A percentile compares a stretch with the other conserved stretches of the same genome.
Conservation (phyloP, 2,329 filamentous ascomycete genomes). For the Trichoderma pleuroti region DNA sequence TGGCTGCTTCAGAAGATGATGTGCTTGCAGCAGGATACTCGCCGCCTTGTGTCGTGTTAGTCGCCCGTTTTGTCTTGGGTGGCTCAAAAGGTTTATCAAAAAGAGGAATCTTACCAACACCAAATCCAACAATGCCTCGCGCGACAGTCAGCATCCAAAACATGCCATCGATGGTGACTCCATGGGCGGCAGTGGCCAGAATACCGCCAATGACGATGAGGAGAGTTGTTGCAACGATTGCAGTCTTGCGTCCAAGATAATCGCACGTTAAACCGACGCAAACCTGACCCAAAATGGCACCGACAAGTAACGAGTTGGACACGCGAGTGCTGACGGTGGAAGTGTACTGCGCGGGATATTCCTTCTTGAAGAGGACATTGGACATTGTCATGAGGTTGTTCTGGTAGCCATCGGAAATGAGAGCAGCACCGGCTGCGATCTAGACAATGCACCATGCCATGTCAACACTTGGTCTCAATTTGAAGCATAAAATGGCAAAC, state of each 20-base stretch:
- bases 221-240: constrained; percentile 44
- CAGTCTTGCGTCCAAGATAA: constrained; percentile 46
- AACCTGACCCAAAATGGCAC: constrained; percentile 42
- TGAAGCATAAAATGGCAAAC: neutral
- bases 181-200: constrained; percentile 44
- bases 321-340: constrained; percentile 38
- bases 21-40: constrained; percentile 48
- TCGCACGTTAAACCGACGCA: constrained; percentile 44
- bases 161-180: constrained; percentile 45
- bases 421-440: constrained; percentile 33
- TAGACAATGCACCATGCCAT: neutral
- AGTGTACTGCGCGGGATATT: constrained; percentile 36
- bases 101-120: constrained; percentile 30
- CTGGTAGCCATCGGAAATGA: constrained; percentile 37
- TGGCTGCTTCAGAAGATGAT: constrained; percentile 45
- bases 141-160: constrained; percentile 52
- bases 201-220: constrained; percentile 47
- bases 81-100: neutral
- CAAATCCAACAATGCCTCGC: constrained; percentile 47
- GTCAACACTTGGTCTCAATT: neutral
- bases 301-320: constrained; percentile 40
- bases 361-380: constrained; percentile 31
- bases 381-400: constrained; percentile 38
- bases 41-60: constrained; percentile 26
- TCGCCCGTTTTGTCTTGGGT: neutral